Conservation (phyloP, 345 rosid genomes). For the Salix udensis region DNA sequence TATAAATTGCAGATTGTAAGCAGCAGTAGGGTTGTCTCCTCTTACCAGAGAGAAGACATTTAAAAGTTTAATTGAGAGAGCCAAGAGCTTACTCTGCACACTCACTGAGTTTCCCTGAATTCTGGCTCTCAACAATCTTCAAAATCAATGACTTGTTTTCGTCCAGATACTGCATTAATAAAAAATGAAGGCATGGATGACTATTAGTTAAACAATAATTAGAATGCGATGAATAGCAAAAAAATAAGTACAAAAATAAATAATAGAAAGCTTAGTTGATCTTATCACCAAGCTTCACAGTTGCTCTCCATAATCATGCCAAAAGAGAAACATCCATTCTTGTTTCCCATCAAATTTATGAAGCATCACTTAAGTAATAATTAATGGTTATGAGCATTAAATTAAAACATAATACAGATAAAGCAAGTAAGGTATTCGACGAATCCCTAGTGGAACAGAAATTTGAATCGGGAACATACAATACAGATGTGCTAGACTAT, state of each 20-base stretch:
- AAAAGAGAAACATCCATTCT: not conserved
- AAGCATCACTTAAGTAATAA: not conserved
- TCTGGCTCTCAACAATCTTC: slow-evolving; percentile 99
- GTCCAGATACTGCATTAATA: slow-evolving; percentile 76
- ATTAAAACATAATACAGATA: no score
- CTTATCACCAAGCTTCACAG: not conserved
- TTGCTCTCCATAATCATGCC: not conserved
- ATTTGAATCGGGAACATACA: not conserved
- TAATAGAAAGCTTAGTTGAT: not conserved
- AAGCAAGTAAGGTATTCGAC: not conserved
- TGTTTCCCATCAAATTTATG: not conserved
- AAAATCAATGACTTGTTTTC: slow-evolving; percentile 99
- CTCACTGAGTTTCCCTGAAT: slow-evolving; percentile 82
- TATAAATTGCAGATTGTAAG: not conserved
- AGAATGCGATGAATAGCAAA: not conserved
- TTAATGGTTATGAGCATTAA: not conserved
- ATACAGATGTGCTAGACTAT: not conserved
- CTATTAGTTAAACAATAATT: not conserved
- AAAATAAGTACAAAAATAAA: not conserved
- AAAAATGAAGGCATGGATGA: not conserved
- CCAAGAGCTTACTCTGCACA: slow-evolving; percentile 84
- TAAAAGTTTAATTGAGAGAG: not conserved
- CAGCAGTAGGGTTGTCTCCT: not conserved
- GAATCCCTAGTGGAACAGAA: not conserved
- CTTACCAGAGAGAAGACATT: not conserved